These are phyloP conservation scores for Pythium phragmitis DNA, from an alignment of 352 stramenopile species.

Conservation along the genomic window DNA sequence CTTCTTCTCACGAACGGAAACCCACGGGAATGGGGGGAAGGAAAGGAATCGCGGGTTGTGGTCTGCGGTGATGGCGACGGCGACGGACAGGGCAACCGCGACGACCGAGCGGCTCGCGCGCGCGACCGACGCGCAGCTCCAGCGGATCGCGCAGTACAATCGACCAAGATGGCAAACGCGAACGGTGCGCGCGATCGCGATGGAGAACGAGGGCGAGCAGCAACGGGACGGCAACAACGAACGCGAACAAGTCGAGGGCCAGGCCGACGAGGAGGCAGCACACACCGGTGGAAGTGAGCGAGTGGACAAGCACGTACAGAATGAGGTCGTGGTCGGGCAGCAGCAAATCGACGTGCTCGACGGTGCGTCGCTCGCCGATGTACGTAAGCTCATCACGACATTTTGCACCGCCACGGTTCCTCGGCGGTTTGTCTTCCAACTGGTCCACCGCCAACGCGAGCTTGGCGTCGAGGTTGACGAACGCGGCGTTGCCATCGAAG, in stretches of 20 bases:
- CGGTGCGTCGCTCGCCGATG: constrained; percentile 27
- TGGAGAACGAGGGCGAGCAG: neutral
- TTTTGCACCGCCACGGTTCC: constrained; percentile 28
- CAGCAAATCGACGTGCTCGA: constrained; percentile 29
- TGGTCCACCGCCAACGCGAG: constrained; percentile 2
- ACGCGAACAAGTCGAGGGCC: neutral
- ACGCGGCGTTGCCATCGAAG: constrained; percentile 6
- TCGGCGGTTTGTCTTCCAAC: constrained; percentile 25
- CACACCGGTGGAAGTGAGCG: no score
- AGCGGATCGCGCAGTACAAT: constrained; percentile 22
- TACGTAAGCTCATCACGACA: constrained; percentile 30
- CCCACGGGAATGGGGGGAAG: constrained; percentile 2
- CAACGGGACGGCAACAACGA: neutral
- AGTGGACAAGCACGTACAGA: neutral
- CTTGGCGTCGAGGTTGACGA: constrained; percentile 8
- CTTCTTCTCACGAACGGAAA: neutral
- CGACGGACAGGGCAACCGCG: neutral
- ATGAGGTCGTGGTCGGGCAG: constrained; percentile 8
- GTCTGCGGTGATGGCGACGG: constrained; percentile 3
- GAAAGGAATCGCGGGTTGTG: neutral
- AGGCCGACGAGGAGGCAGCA: no score
- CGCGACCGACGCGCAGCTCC: constrained; percentile 13
- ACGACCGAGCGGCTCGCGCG: constrained; percentile 17
- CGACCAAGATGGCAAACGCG: constrained; percentile 22
- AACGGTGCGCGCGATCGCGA: constrained; percentile 1